Evolutionary conservation across 306 rosid species (phyloP), one percentile per base, ranked within the genome.

Genomic region (Citrullus amarus): DNA sequence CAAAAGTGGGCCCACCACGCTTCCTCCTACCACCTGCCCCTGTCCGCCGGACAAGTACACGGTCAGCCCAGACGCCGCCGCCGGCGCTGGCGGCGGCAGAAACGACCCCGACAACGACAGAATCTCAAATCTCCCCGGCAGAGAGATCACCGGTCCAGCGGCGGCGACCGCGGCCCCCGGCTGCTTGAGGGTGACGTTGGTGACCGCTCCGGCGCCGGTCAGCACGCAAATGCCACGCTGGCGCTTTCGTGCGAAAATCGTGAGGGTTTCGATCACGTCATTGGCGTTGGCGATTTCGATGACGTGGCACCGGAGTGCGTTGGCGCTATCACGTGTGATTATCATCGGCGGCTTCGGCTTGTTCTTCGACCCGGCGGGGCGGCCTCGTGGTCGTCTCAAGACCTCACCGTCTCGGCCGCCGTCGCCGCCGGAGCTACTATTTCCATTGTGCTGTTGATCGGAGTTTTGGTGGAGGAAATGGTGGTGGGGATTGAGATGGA

Each of bases 341-440:
- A 94, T 90, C 85, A 92, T 94, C 4, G 98, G 97, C 0, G 98
- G 96, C 51, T 92, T 95, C 0, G 96, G 93, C 85, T 92, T 95
- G 89, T 95, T 95, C 66, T 89, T 95, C 1, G 98, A 92, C 0
- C 98, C 98, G 0, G 97, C 86, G 0, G 98, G 98, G 22, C 98
- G 80, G 3, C 98, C 98, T 2, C 98, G 81, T 0, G 98, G 97
- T 54, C 97, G 71, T 65, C 97, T 88, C 0, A 66, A 43, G 60
- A 83, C 88, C 81, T 89, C 93, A 0, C 81, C 81, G 61, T 82
- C 89, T 14, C 66, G 75, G 16, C 79, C 70, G 70, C 58, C 44
- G 3, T 32, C 34, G 25, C 46, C 13, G 70, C 14, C 18, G n/a
- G 41, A 13, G 78, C 59, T 77, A 10, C 83, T 89, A 39, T 81